These are phyloP conservation scores for Pichia membranifaciens DNA, from an alignment of 805 yeast genomes.

Conservation along the genomic window DNA sequence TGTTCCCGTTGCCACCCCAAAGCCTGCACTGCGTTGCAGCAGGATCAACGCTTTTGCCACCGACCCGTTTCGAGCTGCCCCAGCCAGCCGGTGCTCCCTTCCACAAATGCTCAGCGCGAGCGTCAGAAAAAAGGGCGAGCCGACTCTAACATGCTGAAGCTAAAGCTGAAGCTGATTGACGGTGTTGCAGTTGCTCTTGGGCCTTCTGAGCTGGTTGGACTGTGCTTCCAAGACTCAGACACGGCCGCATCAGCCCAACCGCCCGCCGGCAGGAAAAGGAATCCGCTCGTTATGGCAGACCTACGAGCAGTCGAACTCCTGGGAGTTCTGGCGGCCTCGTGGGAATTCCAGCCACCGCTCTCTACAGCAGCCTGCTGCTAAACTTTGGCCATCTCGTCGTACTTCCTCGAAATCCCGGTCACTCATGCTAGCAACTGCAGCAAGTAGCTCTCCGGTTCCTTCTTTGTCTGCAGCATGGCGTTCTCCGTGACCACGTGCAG, in stretches of 20 bases:
- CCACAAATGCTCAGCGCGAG: neutral
- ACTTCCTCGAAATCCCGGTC: slow-evolving; percentile 48
- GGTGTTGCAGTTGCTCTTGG: too few species aligned
- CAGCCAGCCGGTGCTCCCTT: too few species aligned
- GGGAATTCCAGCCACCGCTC: slow-evolving; percentile 81
- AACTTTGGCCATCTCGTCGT: slow-evolving; percentile 61
- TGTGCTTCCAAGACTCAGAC: too few species aligned
- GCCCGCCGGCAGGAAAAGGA: slow-evolving; percentile 18
- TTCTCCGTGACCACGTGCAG: slow-evolving; percentile 77
- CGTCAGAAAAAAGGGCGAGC: neutral
- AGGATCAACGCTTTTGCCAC: neutral
- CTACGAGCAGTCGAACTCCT: slow-evolving; percentile 93
- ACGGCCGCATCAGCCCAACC: too few species aligned
- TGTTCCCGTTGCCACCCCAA: too few species aligned
- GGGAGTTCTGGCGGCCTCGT: slow-evolving; percentile 57
- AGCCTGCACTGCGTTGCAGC: too few species aligned
- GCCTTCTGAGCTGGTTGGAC: too few species aligned
- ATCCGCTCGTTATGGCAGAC: too few species aligned
- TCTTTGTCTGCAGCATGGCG: slow-evolving; percentile 67
- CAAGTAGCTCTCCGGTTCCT: slow-evolving; percentile 68
- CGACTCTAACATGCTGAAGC: too few species aligned
- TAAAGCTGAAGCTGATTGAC: too few species aligned
- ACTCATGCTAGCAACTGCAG: slow-evolving; percentile 67
- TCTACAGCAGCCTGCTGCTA: slow-evolving; percentile 90
- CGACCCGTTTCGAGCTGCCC: too few species aligned